Base-by-base conservation (phyloP, 306 rosid genomes). In the Castanea crenata region DNA sequence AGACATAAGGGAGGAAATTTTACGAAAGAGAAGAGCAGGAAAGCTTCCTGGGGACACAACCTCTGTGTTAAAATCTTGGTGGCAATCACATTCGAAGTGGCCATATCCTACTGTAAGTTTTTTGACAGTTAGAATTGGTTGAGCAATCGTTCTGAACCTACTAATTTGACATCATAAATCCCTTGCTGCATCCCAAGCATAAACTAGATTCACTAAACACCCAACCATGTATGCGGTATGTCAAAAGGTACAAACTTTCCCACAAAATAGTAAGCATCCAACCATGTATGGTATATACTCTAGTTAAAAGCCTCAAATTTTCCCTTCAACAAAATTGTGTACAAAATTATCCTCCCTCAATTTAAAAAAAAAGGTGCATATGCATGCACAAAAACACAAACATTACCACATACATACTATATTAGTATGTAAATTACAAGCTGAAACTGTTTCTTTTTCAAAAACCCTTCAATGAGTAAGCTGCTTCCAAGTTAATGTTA, bases 21-120 rank as follows among this genome's bases (percentile, higher is more conserved):
- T 95, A 83, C 91, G 99, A 74, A 95, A 95, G 93, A 95, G 99
- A 81, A 90, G 99, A 86, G 99, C 99, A 1, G 99, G 99, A 80
- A 95, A 95, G 78, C 99, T 93, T 88, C 99, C 99, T 6, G 97
- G 99, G 19, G 97, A 95, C 87, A 95, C 99, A 1, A 95, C 99
- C 79, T 95, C 99, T 18, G 99, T 95, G 52, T 87, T 95, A 27
- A 95, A 95, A 82, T 81, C 91, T 79, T 95, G 99, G 99, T 95
- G 99, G 99, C 93, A 91, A 79, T 87, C 98, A 78, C 99, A 95
- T 85, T 82, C 98, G 35, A 93, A 93, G 79, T 95, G 99, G 99
- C 99, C 98, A 71, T 95, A 95, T 82, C 99, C 99, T 46, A 95
- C 99, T 0, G 99, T 95, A 88, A 87, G 90, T 86, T 81, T 62